Percentiles rank a stretch among this genome's conserved stretches.
phyloP scores from a whole-genome alignment of 2,329 filamentous ascomycete species.

The Fusarium annulatum region DNA sequence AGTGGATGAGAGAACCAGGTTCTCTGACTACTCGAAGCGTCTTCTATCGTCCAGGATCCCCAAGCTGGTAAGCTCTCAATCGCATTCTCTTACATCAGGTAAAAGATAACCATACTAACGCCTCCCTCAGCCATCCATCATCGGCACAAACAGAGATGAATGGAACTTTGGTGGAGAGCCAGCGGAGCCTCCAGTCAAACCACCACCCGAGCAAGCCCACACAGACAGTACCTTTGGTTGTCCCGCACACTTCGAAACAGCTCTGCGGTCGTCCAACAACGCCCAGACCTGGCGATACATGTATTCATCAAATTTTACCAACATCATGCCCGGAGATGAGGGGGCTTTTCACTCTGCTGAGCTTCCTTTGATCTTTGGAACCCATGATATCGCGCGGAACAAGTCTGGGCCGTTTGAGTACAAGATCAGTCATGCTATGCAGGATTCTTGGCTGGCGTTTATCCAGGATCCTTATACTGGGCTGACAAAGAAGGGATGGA shows the following conservation, averaged over 20 bases:
- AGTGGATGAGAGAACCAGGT: not conserved
- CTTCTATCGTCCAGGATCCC: not conserved
- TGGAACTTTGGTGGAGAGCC: not conserved
- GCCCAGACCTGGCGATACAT: conserved; percentile 10
- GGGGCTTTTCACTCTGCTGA: conserved; percentile 1
- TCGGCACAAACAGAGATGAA: conserved; percentile 8
- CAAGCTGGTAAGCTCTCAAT: not conserved
- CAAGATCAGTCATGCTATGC: conserved; percentile 2
- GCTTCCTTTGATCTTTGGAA: conserved; percentile 8
- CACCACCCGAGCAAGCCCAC: not conserved
- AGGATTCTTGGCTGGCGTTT: conserved; percentile 6
- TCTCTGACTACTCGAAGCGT: not conserved
- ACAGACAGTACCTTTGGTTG: not conserved
- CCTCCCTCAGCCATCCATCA: not conserved
- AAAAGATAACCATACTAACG: not conserved
- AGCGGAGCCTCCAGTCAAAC: not conserved
- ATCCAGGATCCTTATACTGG: not conserved
- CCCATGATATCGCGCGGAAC: not conserved
- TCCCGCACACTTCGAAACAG: conserved; percentile 4
- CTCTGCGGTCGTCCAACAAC: not conserved
- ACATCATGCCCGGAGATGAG: conserved; percentile 7
- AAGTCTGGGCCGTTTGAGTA: conserved; percentile 5
- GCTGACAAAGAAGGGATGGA: not conserved
- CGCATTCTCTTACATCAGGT: fast-evolving
- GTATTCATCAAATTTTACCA: conserved; percentile 18